Conservation (phyloP, 1,284 basidiomycete species). For the Ustilago bromivora region DNA sequence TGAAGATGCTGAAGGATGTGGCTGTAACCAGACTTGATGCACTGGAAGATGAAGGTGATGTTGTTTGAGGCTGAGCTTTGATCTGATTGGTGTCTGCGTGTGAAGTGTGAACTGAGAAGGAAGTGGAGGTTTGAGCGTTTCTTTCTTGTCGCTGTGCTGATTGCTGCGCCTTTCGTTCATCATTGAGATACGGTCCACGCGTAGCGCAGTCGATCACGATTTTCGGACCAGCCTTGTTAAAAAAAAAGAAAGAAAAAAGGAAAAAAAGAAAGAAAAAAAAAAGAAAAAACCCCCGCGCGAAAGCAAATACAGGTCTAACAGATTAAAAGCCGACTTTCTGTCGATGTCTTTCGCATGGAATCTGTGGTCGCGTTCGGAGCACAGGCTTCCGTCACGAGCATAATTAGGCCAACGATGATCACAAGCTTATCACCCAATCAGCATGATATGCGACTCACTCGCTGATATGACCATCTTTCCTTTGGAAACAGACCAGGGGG, state of each 20-base stretch:
- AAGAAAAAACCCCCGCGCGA: not conserved
- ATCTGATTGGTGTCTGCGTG: not conserved
- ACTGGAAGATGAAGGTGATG: not conserved
- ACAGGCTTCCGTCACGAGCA: slow-evolving; percentile 18
- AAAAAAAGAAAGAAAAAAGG: not conserved
- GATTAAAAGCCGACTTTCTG: not conserved
- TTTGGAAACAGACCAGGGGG: too few species aligned
- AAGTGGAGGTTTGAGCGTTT: slow-evolving; percentile 38
- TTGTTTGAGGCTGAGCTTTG: slow-evolving; percentile 14
- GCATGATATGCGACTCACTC: not conserved
- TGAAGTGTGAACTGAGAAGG: slow-evolving; percentile 8
- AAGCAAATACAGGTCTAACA: not conserved
- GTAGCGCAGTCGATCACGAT: slow-evolving; percentile 34
- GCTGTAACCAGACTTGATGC: not conserved
- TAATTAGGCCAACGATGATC: not conserved
- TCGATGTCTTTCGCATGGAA: not conserved
- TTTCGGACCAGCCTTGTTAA: slow-evolving; percentile 4
- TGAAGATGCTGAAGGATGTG: not conserved
- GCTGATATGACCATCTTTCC: too few species aligned
- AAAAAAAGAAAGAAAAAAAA: not conserved
- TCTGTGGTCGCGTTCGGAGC: slow-evolving; percentile 16
- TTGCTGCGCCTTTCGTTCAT: not conserved
- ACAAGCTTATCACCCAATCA: not conserved
- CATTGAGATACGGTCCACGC: slow-evolving; percentile 31
- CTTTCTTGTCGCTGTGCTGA: too few species aligned